Evolutionary conservation across 2,329 filamentous ascomycete species (phyloP).

Genomic region (Curvularia lunata): DNA sequence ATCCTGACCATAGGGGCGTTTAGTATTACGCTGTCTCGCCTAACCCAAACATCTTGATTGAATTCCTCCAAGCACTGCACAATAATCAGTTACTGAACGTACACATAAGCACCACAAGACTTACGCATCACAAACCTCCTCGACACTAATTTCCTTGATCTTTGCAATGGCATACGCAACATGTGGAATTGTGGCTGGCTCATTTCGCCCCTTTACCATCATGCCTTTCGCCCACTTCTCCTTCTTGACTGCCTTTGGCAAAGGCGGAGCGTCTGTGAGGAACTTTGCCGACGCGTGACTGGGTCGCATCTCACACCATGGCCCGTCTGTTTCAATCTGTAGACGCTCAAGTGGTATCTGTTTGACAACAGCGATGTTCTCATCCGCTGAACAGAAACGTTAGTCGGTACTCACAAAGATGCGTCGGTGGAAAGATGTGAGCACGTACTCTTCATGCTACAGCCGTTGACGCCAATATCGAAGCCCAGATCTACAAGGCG

Average conservation of each 20-base stretch:
- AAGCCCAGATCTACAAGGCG: conserved; percentile 80
- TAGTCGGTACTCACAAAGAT: not conserved
- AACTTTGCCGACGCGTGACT: conserved; percentile 85
- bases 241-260: conserved; percentile 90
- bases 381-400: conserved; percentile 33
- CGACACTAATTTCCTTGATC: conserved; percentile 78
- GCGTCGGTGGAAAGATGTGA: not conserved
- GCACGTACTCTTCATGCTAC: conserved; percentile 78
- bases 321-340: conserved; percentile 96
- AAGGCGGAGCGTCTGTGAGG: conserved; percentile 69
- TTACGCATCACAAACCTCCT: conserved; percentile 82
- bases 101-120: conserved; percentile 26
- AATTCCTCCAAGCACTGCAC: conserved; percentile 48
- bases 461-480: conserved; percentile 95
- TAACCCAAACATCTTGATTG: conserved; percentile 50
- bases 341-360: conserved; percentile 78
- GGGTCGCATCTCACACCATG: conserved; percentile 92
- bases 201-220: conserved; percentile 95
- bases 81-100: conserved; percentile 6
- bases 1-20: not conserved
- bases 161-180: conserved; percentile 88
- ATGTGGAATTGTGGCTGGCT: conserved; percentile 83
- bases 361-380: conserved; percentile 85
- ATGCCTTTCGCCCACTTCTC: conserved; percentile 88
- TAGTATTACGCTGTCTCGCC: conserved; percentile 32